These are phyloP conservation scores for Colletotrichum sp. DNA, from an alignment of 2,329 filamentous ascomycete species.

Conservation along the genomic window DNA sequence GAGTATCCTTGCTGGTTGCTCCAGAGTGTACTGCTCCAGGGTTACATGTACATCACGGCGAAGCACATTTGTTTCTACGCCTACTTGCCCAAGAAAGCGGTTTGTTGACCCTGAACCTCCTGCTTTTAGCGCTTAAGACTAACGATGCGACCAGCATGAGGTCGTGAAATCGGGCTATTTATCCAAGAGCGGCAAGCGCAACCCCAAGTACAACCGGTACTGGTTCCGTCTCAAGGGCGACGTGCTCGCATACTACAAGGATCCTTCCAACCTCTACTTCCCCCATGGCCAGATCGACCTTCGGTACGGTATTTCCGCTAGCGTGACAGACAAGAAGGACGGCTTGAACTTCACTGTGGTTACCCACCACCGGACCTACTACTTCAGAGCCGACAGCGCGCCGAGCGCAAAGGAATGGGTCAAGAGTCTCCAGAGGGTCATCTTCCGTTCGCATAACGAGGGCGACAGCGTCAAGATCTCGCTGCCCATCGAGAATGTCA, in stretches of 20 bases:
- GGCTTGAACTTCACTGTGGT: slow-evolving; percentile 78
- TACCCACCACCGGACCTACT: slow-evolving; percentile 82
- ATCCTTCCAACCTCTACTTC: slow-evolving; percentile 87
- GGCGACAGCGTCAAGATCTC: slow-evolving; percentile 97
- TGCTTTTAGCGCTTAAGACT: background rate
- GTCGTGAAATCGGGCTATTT: slow-evolving; percentile 88
- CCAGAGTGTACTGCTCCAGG: slow-evolving; percentile 89
- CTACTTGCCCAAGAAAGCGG: slow-evolving; percentile 91
- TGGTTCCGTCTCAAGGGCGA: slow-evolving; percentile 95
- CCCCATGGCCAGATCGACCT: slow-evolving; percentile 91
- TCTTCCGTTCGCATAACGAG: slow-evolving; percentile 94
- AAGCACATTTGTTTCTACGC: slow-evolving; percentile 97
- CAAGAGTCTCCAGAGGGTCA: slow-evolving; percentile 89
- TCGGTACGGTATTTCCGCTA: slow-evolving; percentile 89
- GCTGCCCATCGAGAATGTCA: slow-evolving; percentile 83
- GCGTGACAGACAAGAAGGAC: slow-evolving; percentile 78
- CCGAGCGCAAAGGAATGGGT: slow-evolving; percentile 96
- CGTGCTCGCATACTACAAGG: slow-evolving; percentile 86
- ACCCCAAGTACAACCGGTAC: slow-evolving; percentile 85
- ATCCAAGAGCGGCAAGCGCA: slow-evolving; percentile 86
- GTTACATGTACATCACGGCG: slow-evolving; percentile 93
- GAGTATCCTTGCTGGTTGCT: slow-evolving; percentile 95
- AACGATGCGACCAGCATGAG: slow-evolving; percentile 56
- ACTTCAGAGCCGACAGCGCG: slow-evolving; percentile 87
- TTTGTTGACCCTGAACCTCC: slow-evolving; percentile 43